Conservation (phyloP, 73 alveolate species). For the Vitrella brassicaformis region DNA sequence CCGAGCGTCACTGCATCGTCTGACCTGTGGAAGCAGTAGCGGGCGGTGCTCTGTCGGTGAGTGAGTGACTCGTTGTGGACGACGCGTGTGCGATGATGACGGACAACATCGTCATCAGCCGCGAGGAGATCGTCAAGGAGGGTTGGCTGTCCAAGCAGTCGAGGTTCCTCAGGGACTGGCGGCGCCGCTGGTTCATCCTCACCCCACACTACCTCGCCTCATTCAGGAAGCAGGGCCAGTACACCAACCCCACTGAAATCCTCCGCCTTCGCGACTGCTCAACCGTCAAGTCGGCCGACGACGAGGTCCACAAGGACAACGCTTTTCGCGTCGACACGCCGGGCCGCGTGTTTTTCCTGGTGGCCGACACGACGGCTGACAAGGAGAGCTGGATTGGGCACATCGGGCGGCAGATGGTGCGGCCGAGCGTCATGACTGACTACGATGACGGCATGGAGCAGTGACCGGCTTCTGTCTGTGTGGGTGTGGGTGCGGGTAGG, state of each 20-base stretch:
- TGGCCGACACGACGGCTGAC: not conserved
- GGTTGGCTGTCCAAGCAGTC: constrained; percentile 19
- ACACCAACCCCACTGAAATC: constrained; percentile 14
- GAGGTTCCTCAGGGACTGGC: constrained; percentile 20
- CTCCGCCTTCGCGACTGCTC: constrained; percentile 11
- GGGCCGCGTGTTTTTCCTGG: not conserved
- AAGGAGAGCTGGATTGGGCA: not conserved
- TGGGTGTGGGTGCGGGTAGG: not conserved
- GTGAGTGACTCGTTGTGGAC: too few relatives aligned
- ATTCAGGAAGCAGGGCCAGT: constrained; percentile 8
- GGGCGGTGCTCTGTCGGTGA: too few relatives aligned
- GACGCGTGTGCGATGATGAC: too few relatives aligned
- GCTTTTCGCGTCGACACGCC: not conserved
- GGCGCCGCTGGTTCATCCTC: constrained; percentile 18
- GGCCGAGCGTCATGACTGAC: not conserved
- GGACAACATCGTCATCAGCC: not conserved
- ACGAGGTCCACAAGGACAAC: constrained; percentile 11
- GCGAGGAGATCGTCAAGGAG: constrained; percentile 17
- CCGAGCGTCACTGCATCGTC: too few relatives aligned
- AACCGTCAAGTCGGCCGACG: constrained; percentile 33
- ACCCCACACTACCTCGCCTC: constrained; percentile 13
- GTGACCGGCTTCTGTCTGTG: not conserved
- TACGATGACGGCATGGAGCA: not conserved
- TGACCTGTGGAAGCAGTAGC: too few relatives aligned
- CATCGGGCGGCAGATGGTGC: not conserved